These are phyloP conservation scores for Fonsecaea erecta DNA, from an alignment of 2,329 filamentous ascomycete species.

Conservation along the genomic window DNA sequence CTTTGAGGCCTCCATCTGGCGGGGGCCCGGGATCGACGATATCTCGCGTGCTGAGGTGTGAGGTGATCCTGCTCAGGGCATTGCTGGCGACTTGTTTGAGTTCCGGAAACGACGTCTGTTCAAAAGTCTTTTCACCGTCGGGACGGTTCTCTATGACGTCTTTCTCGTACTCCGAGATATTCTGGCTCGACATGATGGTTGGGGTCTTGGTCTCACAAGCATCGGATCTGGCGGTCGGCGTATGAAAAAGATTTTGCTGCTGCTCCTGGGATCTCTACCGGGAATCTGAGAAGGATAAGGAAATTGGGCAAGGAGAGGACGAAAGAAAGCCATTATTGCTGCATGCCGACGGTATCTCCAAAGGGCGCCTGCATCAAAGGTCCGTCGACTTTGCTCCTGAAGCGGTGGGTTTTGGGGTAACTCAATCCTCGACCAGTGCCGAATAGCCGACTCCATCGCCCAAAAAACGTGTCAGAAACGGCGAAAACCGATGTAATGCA, in stretches of 20 bases:
- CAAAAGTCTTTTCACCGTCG: conserved; percentile 1
- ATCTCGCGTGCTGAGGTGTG: conserved; percentile 29
- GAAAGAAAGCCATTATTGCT: neutral
- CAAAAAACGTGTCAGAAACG: neutral
- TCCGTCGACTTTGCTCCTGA: neutral
- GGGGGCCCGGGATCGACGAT: conserved; percentile 33
- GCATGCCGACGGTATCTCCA: conserved; percentile 11
- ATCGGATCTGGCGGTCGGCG: neutral
- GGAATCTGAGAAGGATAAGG: neutral
- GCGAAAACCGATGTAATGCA: conserved; percentile 10
- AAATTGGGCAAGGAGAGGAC: conserved; percentile 1
- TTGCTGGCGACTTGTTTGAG: conserved; percentile 28
- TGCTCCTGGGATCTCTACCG: neutral
- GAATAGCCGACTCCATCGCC: conserved; percentile 17
- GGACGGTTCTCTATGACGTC: conserved; percentile 20
- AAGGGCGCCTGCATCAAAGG: conserved; percentile 8
- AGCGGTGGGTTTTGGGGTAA: conserved; percentile 17
- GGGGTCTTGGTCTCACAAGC: conserved; percentile 1
- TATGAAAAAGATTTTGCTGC: neutral
- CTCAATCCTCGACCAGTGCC: conserved; percentile 13
- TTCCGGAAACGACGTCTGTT: conserved; percentile 18
- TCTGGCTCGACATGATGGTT: conserved; percentile 27
- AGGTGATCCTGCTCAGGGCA: conserved; percentile 25
- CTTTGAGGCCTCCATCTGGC: conserved; percentile 49
- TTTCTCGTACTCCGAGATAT: conserved; percentile 24